Conservation (phyloP, 163 green algal genomes). For the Prototheca wickerhamii region DNA sequence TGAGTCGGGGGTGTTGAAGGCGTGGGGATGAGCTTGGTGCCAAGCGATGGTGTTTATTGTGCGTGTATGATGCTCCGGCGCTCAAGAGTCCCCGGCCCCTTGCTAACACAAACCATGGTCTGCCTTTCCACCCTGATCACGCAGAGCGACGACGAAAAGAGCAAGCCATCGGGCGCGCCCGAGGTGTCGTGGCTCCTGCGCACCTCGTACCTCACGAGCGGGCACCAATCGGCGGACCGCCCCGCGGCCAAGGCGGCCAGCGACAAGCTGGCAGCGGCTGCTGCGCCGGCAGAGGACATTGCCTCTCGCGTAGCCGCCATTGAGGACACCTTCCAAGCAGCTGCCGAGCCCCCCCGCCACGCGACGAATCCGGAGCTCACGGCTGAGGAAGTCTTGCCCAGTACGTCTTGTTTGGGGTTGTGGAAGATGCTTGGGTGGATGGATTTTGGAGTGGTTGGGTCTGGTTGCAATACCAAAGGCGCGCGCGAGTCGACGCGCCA, state of each 20-base stretch:
- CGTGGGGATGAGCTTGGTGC: neutral
- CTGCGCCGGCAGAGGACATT: conserved; percentile 1
- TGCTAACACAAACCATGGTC: neutral
- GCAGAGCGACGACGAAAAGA: conserved; percentile 19
- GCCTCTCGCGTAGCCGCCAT: conserved; percentile 20
- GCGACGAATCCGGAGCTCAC: conserved; percentile 41
- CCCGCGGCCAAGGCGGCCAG: neutral
- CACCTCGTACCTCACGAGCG: conserved; percentile 55
- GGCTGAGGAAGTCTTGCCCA: conserved; percentile 44
- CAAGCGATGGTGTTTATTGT: neutral
- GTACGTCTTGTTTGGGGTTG: conserved; percentile 6
- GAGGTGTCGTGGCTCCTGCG: conserved; percentile 61
- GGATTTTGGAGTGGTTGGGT: no score
- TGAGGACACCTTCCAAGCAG: conserved; percentile 52
- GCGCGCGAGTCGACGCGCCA: no score
- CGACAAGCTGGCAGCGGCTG: neutral
- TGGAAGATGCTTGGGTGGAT: no score
- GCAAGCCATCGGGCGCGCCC: neutral
- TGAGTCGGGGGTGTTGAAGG: neutral
- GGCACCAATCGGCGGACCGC: neutral
- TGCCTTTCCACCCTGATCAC: neutral
- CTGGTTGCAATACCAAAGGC: no score
- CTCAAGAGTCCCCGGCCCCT: no score
- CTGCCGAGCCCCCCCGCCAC: conserved; percentile 41
- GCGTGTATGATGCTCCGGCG: neutral